Base-by-base conservation (phyloP, 2,329 filamentous ascomycete species). In the Bipolaris gigantea region DNA sequence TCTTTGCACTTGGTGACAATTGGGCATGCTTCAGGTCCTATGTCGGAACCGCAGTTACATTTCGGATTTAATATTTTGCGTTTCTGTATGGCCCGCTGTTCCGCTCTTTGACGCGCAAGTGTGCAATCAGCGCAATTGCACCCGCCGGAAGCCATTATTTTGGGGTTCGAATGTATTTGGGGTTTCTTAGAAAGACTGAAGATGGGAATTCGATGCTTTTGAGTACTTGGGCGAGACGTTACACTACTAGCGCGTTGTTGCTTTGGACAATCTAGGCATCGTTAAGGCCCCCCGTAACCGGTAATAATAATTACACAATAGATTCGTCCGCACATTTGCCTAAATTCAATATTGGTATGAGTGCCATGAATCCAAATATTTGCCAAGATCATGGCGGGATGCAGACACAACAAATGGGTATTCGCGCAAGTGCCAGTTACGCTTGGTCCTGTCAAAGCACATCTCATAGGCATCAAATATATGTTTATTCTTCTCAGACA, bases 1-100 rank as follows among this genome's bases (percentile, higher is more conserved):
- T 64, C 58, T 5, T 50, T 44, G 38, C 49, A 57, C 11, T 2
- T 16, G 18, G n/a, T 11, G 3, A 19, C 11, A 13, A 38, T 21
- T 2, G 38, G 18, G 23, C 33, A 53, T 39, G n/a, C 5, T 19
- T 27, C 8, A 13, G 18, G 6, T 19, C 18, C 35, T 6, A 27
- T 1, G 10, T 39, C 11, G n/a, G 33, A 35, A 16, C 21, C n/a
- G 27, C 45, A 48, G n/a, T 16, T 39, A 35, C 45, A 48, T 21
- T 25, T 41, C 7, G 23, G 23, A 15, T 41, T 25, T n/a, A 21
- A 27, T 16, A n/a, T 16, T 41, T 16, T 41, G 15, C 15, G 7
- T 41, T 7, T 21, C 38, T 25, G 3, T 25, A 4, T 5, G 8
- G 38, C 38, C 7, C 15, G 21, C 13, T 16, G 21, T 23, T 15